Conservation (phyloP, 2,329 filamentous ascomycete species). For the Talaromyces pinophilus region DNA sequence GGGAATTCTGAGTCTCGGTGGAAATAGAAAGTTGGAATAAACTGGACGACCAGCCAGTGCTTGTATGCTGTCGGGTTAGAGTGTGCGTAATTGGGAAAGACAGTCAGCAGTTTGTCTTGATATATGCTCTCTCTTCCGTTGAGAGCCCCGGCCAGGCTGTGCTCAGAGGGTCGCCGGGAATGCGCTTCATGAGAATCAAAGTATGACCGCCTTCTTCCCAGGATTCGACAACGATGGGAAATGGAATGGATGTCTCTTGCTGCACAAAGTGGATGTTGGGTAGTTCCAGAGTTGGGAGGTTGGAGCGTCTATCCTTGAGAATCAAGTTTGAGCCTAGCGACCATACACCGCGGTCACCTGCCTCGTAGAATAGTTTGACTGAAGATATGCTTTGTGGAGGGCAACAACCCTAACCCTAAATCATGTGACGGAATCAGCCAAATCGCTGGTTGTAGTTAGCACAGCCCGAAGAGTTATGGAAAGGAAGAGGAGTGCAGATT, state of each 20-base stretch:
- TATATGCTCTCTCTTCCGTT: constrained; percentile 26
- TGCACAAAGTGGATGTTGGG: constrained; percentile 27
- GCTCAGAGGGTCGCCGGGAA: constrained; percentile 26
- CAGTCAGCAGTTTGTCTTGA: constrained; percentile 29
- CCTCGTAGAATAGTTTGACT: constrained; percentile 29
- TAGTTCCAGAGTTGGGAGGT: constrained; percentile 23
- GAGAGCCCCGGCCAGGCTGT: constrained; percentile 26
- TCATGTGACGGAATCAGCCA: neutral
- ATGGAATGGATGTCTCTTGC: constrained; percentile 28
- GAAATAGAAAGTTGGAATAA: constrained; percentile 24
- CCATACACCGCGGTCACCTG: constrained; percentile 33
- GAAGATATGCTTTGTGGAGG: neutral
- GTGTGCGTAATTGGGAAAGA: constrained; percentile 27
- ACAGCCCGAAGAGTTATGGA: too few relatives aligned
- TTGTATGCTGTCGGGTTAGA: constrained; percentile 25
- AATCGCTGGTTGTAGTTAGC: too few relatives aligned
- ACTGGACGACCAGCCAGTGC: constrained; percentile 22
- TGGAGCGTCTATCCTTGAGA: constrained; percentile 30
- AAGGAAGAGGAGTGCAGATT: too few relatives aligned
- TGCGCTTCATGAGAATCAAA: constrained; percentile 24
- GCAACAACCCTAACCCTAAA: neutral
- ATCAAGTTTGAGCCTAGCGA: constrained; percentile 33
- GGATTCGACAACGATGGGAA: constrained; percentile 27
- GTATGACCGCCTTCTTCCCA: constrained; percentile 25
- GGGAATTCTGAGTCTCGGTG: neutral